phyloP scores from a whole-genome alignment of 192 early-diverging fungal genomes.

The Nowakowskiella sp. region DNA sequence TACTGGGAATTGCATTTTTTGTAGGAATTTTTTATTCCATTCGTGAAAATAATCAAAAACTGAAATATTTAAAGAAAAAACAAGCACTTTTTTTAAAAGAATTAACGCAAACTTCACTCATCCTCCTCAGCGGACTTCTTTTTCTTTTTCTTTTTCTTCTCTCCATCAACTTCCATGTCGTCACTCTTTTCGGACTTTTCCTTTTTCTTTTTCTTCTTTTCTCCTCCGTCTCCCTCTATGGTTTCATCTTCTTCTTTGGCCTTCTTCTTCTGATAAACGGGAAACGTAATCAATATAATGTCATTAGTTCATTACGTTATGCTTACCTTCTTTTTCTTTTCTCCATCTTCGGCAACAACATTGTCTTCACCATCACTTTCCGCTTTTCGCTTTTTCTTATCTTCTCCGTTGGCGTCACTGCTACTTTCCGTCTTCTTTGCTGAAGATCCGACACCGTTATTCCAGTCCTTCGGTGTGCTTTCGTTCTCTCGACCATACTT shows the following conservation, averaged over 20 bases:
- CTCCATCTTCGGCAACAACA: too few relatives aligned
- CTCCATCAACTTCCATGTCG: constrained; percentile 35
- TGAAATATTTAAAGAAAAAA: too few relatives aligned
- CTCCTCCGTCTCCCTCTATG: constrained; percentile 26
- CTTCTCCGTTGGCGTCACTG: constrained; percentile 21
- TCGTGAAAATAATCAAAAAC: constrained; percentile 19
- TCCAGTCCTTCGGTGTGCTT: constrained; percentile 76
- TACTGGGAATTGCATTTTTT: too few relatives aligned
- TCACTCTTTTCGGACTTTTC: constrained; percentile 11
- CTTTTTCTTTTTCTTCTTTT: constrained; percentile 32
- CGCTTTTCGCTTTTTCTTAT: too few relatives aligned
- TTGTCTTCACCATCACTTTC: too few relatives aligned
- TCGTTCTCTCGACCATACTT: constrained; percentile 91
- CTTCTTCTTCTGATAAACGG: constrained; percentile 17
- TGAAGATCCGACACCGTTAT: too few relatives aligned
- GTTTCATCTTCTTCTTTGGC: constrained; percentile 17
- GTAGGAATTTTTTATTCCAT: too few relatives aligned
- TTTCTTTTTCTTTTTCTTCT: constrained; percentile 38
- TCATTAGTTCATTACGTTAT: too few relatives aligned
- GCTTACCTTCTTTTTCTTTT: not conserved
- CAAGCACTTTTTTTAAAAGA: too few relatives aligned
- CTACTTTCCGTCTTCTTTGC: constrained; percentile 60
- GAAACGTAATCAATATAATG: constrained; percentile 36
- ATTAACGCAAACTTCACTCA: not conserved
- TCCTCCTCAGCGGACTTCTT: constrained; percentile 36